Conservation (phyloP, 257 asterid genomes). For the Solanum sitiens region DNA sequence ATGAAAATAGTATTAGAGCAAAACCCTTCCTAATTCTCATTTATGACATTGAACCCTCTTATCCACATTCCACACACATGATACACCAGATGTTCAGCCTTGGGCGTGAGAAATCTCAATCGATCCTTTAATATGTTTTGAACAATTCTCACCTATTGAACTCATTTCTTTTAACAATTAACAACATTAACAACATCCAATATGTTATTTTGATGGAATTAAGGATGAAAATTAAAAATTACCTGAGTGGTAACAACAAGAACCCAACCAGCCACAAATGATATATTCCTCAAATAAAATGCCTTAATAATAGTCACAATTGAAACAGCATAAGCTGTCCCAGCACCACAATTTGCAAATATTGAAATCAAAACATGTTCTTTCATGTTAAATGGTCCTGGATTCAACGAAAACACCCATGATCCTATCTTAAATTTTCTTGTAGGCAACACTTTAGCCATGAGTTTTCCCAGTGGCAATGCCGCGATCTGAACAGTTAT, state of each 20-base stretch:
- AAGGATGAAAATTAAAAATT: neutral
- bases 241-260: conserved; percentile 3
- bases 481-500: neutral
- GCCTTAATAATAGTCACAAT: conserved; percentile 3
- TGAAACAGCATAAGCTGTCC: conserved; percentile 3
- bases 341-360: neutral
- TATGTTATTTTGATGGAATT: neutral
- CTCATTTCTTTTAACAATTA: neutral
- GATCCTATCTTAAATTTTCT: neutral
- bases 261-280: conserved; percentile 1
- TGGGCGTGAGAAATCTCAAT: neutral
- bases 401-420: neutral
- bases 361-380: neutral
- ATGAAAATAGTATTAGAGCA: neutral
- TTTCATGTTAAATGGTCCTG: conserved; percentile 2
- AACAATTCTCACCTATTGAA: neutral
- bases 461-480: neutral
- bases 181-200: neutral
- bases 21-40: neutral
- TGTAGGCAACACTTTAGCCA: neutral
- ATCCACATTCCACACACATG: neutral
- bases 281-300: neutral
- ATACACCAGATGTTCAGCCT: neutral
- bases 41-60: neutral
- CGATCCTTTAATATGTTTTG: neutral